Evolutionary conservation across 768 basidiomycete genomes (phyloP), one percentile per base, ranked within the genome.

Genomic region (Russula earlei): DNA sequence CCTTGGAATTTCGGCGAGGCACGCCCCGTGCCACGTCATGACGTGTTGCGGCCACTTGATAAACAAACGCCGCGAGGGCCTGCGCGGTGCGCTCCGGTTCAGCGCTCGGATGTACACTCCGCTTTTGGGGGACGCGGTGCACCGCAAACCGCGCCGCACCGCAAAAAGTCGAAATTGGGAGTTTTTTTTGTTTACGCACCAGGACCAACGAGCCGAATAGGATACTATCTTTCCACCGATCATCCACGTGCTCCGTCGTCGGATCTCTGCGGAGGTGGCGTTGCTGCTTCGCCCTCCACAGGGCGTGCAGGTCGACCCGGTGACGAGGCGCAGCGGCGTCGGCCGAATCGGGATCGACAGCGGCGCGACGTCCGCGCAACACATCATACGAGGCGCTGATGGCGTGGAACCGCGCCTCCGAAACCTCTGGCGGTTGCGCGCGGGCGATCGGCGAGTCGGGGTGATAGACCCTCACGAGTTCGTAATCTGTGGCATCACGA

Each of bases 391-490:
- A 86, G 15, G 75, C 67, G 25, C 79, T 76, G 60, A 90, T 85
- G 3, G 83, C 73, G 62, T 83, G 83, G 62, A 89, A 89, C 11
- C 79, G 82, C 6, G 76, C 73, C 63, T 86, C 83, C 4, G 79
- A 78, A 3, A 74, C 66, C 15, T 78, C 77, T 0, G 77, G 63
- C 7, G 81, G 68, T 12, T 76, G 40, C 3, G 66, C 65, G 5
- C 75, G 72, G 20, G 71, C 71, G 20, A 71, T 44, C 22, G 74
- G 71, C 40, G 84, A 83, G 67, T 90, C 87, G 3, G 87, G 87
- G 66, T 90, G 87, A 67, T 89, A 87, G 55, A 87, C 75, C 38
- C 83, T 76, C 31, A 89, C 87, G 43, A 90, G 85, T 60, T 88
- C 87, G 64, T 81, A 87, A 68, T 89, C 87, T 90, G 61, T 25